These are phyloP conservation scores for Colletotrichum euphorbiae DNA, from an alignment of 2,329 filamentous ascomycete genomes.

Conservation along the genomic window DNA sequence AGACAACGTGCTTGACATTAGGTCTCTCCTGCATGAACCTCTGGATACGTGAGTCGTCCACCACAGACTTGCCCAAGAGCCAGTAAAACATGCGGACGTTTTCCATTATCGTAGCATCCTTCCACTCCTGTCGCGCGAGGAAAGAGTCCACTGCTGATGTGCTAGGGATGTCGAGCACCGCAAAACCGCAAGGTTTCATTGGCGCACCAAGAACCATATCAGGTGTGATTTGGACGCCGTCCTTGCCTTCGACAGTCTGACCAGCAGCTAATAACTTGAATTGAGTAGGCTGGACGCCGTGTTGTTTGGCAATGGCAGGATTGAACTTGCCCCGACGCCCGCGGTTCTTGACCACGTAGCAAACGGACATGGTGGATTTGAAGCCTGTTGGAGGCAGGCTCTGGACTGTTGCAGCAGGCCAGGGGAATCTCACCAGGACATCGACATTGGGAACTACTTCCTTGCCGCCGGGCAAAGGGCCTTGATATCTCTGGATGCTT, in stretches of 20 bases:
- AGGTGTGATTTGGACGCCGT: slow-evolving; percentile 79
- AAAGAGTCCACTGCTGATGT: slow-evolving; percentile 76
- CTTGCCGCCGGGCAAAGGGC: slow-evolving; percentile 69
- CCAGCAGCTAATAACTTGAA: slow-evolving; percentile 73
- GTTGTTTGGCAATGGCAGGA: slow-evolving; percentile 68
- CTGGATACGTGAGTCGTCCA: slow-evolving; percentile 70
- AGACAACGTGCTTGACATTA: slow-evolving; percentile 79
- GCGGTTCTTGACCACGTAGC: slow-evolving; percentile 86
- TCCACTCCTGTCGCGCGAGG: slow-evolving; percentile 79
- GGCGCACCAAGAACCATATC: slow-evolving; percentile 84
- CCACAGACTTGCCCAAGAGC: slow-evolving; percentile 79
- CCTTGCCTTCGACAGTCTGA: slow-evolving; percentile 69
- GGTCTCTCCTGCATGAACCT: slow-evolving; percentile 75
- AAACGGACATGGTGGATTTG: slow-evolving; percentile 76
- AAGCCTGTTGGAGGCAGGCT: slow-evolving; percentile 72
- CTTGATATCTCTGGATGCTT: slow-evolving; percentile 75
- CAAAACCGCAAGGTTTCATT: slow-evolving; percentile 77
- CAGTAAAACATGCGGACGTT: slow-evolving; percentile 80
- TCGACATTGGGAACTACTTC: slow-evolving; percentile 70
- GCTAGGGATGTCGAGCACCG: slow-evolving; percentile 83
- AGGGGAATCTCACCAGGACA: slow-evolving; percentile 80
- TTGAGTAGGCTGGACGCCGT: slow-evolving; percentile 70
- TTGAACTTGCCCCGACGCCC: slow-evolving; percentile 85
- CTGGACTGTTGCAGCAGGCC: slow-evolving; percentile 76
- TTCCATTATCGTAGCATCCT: slow-evolving; percentile 71